These are phyloP conservation scores for Hypocreales sp. DNA, from an alignment of 2,329 filamentous ascomycete species.

Conservation along the genomic window DNA sequence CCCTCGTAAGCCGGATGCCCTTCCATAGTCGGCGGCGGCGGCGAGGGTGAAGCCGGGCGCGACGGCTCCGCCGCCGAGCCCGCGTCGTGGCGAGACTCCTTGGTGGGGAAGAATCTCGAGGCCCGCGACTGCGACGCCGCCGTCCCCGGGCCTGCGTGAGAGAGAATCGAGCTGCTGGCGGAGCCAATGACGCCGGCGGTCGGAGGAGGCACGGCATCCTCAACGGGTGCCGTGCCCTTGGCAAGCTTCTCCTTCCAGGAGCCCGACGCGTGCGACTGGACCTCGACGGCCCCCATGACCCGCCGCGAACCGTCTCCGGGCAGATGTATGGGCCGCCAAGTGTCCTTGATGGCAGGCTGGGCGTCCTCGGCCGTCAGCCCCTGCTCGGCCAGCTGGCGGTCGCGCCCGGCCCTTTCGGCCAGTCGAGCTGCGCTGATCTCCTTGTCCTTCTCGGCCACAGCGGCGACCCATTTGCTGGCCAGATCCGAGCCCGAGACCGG, in stretches of 20 bases:
- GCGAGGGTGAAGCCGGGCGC: conserved; percentile 44
- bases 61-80: conserved; percentile 18
- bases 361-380: conserved; percentile 27
- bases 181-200: conserved; percentile 14
- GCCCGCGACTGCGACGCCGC: conserved; percentile 28
- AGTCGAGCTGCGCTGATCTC: conserved; percentile 22
- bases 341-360: conserved; percentile 34
- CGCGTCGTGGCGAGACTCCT: conserved; percentile 29
- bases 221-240: conserved; percentile 5
- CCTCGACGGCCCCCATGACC: conserved; percentile 9
- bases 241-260: conserved; percentile 16
- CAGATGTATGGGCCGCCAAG: conserved; percentile 31
- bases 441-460: conserved; percentile 31
- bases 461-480: conserved; percentile 25
- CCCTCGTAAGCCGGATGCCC: conserved; percentile 61
- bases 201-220: conserved; percentile 8
- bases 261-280: conserved; percentile 11
- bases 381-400: conserved; percentile 27
- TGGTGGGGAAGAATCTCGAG: conserved; percentile 47
- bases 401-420: conserved; percentile 23
- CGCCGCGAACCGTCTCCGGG: conserved; percentile 20
- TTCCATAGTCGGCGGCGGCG: conserved; percentile 55
- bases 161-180: conserved; percentile 11
- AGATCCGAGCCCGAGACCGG: conserved; percentile 14
- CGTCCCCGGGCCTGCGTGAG: too few relatives aligned